phyloP scores from a whole-genome alignment of 495 filamentous ascomycete species.

The Penicillium atrosanguineum region DNA sequence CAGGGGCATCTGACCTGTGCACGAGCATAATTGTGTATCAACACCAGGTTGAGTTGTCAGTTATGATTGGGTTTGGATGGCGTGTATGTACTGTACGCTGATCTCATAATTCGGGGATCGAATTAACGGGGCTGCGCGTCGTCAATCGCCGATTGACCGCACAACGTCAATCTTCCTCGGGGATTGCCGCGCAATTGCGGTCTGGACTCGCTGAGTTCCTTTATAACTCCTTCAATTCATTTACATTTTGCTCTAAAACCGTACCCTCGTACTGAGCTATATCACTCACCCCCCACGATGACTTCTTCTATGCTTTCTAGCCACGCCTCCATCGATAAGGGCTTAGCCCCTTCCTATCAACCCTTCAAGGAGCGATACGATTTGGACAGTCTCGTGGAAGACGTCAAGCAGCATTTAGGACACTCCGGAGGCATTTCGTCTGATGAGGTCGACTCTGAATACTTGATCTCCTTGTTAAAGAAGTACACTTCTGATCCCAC shows the following conservation, averaged over 20 bases:
- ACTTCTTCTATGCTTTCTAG: slow-evolving; percentile 12
- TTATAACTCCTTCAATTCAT: slow-evolving; percentile 2
- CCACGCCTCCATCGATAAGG: slow-evolving; percentile 10
- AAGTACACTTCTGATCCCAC: slow-evolving; percentile 33
- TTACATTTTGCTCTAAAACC: background rate
- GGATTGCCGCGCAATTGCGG: slow-evolving; percentile 7
- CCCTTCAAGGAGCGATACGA: slow-evolving; percentile 23
- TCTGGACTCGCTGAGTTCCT: background rate
- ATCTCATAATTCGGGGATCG: slow-evolving; percentile 6
- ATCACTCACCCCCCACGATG: slow-evolving; percentile 11
- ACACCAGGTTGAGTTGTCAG: background rate
- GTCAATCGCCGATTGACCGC: slow-evolving; percentile 15
- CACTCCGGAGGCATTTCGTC: slow-evolving; percentile 29
- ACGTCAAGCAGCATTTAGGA: slow-evolving; percentile 32
- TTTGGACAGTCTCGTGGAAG: slow-evolving; percentile 27
- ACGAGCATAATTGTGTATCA: background rate
- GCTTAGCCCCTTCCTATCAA: slow-evolving; percentile 16
- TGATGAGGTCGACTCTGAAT: slow-evolving; percentile 24
- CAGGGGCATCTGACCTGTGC: background rate
- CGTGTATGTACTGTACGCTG: background rate
- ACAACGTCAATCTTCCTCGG: slow-evolving; percentile 13
- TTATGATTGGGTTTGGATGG: background rate
- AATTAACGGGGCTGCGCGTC: background rate
- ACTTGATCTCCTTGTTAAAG: slow-evolving; percentile 28
- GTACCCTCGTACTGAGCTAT: background rate